Evolutionary conservation across 768 basidiomycete species (phyloP), one percentile per base, ranked within the genome.

Genomic region (Leucosporidium yakuticum): DNA sequence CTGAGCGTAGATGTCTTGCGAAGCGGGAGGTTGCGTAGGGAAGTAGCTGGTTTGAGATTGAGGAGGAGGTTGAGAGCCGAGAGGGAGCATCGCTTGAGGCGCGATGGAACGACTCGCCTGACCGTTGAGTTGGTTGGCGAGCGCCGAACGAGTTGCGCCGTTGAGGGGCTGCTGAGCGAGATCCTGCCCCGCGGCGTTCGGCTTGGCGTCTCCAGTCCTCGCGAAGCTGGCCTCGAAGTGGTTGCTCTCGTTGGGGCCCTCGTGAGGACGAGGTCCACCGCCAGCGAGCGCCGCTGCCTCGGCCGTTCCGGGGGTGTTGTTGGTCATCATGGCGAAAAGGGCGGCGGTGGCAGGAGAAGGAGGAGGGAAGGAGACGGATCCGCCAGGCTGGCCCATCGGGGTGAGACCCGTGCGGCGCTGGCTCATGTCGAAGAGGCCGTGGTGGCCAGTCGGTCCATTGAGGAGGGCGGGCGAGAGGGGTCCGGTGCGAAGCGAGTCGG

Each of bases 391-490:
- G 21, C 34, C 78, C 23, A 79, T 77, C 84, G 92, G 57, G 12
- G 92, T 94, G 72, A 95, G 86, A 39, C 93, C 91, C 0, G 91
- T 92, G 55, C 91, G 64, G 69, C 85, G 80, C 72, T 84, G 75
- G 14, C 74, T 65, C 50, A 87, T 85, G 76, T 92, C 90, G 77
- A 91, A 94, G 60, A 64, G 20, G 21, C 68, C 65, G 73, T 79
- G 61, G 80, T 73, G 57, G 82, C 82, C 55, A 64, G 75, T 77
- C 86, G 92, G 94, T 14, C 89, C 95, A 32, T 90, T 86, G 68
- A 96, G 87, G 91, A 97, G 95, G 63, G 95, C 93, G 36, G 95
- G 95, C 8, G 90, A 92, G 63, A 98, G 87, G 1, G 95, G 95
- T 6, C 94, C 95, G 0, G 93, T 85, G 56, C 95, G 87, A 44